phyloP scores from a whole-genome alignment of 345 rosid genomes.

The Kandelia obovata region DNA sequence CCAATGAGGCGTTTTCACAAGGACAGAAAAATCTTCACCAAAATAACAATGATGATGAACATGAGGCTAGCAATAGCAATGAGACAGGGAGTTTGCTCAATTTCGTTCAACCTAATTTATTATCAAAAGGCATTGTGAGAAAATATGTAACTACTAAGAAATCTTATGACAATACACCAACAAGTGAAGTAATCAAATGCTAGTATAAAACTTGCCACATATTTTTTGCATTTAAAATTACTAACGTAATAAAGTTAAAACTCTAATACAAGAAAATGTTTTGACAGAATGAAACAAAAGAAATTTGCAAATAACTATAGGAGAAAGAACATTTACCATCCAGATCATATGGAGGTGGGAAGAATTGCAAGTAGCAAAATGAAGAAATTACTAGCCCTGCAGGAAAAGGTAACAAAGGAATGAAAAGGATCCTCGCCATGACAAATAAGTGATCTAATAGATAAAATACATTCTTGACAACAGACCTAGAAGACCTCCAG shows the following conservation, averaged over 20 bases:
- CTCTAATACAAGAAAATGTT: neutral
- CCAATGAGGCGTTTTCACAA: too few relatives aligned
- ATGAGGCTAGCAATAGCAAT: too few relatives aligned
- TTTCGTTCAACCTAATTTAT: too few relatives aligned
- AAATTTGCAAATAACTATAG: neutral
- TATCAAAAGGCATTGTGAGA: too few relatives aligned
- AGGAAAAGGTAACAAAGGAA: constrained; percentile 4
- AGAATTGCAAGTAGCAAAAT: constrained; percentile 80
- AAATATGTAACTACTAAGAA: too few relatives aligned
- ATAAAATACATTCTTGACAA: constrained; percentile 1
- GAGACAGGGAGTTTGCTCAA: too few relatives aligned
- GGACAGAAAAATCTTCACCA: too few relatives aligned
- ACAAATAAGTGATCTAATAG: neutral
- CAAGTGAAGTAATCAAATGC: neutral
- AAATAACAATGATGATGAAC: too few relatives aligned
- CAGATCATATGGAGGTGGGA: constrained; percentile 61
- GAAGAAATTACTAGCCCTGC: constrained; percentile 57
- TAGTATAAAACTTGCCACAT: neutral
- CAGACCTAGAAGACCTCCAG: constrained; percentile 75
- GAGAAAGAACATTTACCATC: constrained; percentile 43
- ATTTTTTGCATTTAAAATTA: neutral
- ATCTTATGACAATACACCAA: too few relatives aligned
- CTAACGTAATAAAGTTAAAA: neutral
- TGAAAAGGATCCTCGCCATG: constrained; percentile 7
- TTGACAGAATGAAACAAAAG: neutral